Percentiles rank a stretch among this genome's conserved stretches.
phyloP scores from a whole-genome alignment of 2,329 filamentous ascomycete genomes.

The Fusarium sp. region DNA sequence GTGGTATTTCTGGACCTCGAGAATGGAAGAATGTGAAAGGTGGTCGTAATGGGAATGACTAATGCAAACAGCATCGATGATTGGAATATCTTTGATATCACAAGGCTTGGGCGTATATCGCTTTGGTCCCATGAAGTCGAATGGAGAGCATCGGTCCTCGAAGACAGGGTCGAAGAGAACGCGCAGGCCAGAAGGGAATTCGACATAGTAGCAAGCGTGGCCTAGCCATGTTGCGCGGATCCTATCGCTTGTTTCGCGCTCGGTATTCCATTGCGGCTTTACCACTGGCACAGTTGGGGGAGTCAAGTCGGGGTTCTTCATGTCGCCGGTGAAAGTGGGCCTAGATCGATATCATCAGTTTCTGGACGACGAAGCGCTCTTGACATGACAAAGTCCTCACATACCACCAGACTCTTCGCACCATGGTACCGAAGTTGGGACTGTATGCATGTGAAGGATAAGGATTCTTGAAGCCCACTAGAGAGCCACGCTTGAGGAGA shows the following conservation, averaged over 20 bases:
- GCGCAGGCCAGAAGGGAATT: slow-evolving; percentile 85
- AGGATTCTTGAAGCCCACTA: slow-evolving; percentile 59
- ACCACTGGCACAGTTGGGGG: slow-evolving; percentile 73
- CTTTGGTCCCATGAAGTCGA: slow-evolving; percentile 75
- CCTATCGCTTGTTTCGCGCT: slow-evolving; percentile 62
- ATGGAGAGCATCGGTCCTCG: slow-evolving; percentile 83
- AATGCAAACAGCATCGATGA: slow-evolving; percentile 80
- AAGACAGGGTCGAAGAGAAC: slow-evolving; percentile 96
- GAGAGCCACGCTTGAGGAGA: slow-evolving; percentile 51
- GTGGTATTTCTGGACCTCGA: slow-evolving; percentile 74
- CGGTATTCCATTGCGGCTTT: slow-evolving; percentile 72
- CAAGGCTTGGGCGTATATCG: slow-evolving; percentile 83
- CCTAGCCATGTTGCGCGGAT: slow-evolving; percentile 94
- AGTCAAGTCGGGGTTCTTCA: slow-evolving; percentile 66
- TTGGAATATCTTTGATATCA: slow-evolving; percentile 78
- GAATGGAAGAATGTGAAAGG: slow-evolving; percentile 78
- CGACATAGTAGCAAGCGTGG: slow-evolving; percentile 92
- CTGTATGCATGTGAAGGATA: slow-evolving; percentile 56
- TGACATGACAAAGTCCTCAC: slow-evolving; percentile 16
- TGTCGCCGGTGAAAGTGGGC: slow-evolving; percentile 52
- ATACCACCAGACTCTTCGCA: slow-evolving; percentile 50
- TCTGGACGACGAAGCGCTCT: neutral
- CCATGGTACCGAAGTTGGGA: slow-evolving; percentile 34
- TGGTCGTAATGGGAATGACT: slow-evolving; percentile 96
- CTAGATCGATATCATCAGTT: slow-evolving; percentile 35